Evolutionary conservation across 1,284 basidiomycete species (phyloP).

Genomic region (Rhodotorula mucilaginosa): DNA sequence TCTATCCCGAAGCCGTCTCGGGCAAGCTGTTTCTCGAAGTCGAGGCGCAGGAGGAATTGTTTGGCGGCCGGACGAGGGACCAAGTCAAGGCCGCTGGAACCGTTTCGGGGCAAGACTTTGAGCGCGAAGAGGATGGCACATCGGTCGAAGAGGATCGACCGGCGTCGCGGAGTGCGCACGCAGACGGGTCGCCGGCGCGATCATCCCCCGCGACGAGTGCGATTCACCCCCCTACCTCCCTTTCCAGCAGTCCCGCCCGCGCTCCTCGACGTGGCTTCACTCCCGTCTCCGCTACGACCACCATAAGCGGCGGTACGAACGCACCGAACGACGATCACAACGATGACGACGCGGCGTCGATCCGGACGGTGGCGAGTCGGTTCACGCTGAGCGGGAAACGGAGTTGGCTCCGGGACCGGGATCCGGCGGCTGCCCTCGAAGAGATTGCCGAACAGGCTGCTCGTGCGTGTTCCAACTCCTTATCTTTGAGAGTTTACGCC

Average conservation of each 20-base stretch:
- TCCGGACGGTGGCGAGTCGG: conserved; percentile 50
- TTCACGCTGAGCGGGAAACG: conserved; percentile 15
- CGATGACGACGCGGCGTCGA: conserved; percentile 61
- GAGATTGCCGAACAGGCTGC: conserved; percentile 10
- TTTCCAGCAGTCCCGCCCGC: neutral
- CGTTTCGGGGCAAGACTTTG: neutral
- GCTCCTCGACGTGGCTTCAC: neutral
- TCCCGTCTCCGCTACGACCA: neutral
- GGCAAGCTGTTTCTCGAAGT: conserved; percentile 68
- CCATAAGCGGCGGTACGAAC: neutral
- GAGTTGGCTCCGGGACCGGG: conserved; percentile 29
- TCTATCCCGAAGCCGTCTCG: conserved; percentile 78
- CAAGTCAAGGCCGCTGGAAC: conserved; percentile 11
- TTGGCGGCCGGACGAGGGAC: conserved; percentile 61
- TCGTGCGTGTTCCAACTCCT: conserved; percentile 1
- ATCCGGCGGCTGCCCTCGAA: conserved; percentile 2
- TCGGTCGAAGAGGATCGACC: conserved; percentile 20
- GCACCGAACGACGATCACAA: neutral
- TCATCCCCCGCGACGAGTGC: neutral
- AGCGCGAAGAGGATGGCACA: conserved; percentile 47
- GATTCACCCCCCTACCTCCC: neutral
- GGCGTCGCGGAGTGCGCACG: neutral
- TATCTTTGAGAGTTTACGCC: rapidly evolving
- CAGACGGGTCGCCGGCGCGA: neutral
- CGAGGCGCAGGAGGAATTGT: conserved; percentile 77